Evolutionary conservation across 1,284 basidiomycete genomes (phyloP).

Genomic region (Trichosporon faecale): DNA sequence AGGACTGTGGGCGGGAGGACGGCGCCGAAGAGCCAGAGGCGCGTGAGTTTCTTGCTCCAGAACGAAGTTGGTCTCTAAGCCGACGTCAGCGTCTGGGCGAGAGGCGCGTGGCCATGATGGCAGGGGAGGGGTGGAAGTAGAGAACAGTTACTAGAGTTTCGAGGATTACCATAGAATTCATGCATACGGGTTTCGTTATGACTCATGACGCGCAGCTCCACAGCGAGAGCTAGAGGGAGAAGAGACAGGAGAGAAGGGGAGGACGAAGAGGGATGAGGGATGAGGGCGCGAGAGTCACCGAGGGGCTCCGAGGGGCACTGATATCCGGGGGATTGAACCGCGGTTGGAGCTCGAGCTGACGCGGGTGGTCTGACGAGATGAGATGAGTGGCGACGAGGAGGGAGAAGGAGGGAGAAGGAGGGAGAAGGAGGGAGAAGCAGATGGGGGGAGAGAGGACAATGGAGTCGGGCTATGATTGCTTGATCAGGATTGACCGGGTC

Average conservation of each 20-base stretch:
- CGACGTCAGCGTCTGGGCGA: not conserved
- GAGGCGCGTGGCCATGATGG: not conserved
- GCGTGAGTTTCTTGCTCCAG: conserved; percentile 80
- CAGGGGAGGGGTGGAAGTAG: not conserved
- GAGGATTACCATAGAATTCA: not conserved
- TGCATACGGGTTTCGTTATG: conserved; percentile 1
- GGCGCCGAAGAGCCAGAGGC: conserved; percentile 82
- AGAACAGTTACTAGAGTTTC: not conserved
- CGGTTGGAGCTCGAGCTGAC: too few species aligned
- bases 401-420: too few species aligned
- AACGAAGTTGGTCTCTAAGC: conserved; percentile 41
- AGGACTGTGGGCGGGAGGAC: conserved; percentile 84
- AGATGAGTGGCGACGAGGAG: too few species aligned
- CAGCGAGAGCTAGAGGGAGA: not conserved
- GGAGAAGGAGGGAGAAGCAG: too few species aligned
- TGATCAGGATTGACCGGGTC: too few species aligned
- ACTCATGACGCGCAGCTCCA: not conserved
- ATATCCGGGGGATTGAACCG: too few species aligned
- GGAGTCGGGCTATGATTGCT: too few species aligned
- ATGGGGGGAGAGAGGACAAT: too few species aligned
- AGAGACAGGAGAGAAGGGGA: not conserved
- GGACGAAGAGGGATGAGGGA: too few species aligned
- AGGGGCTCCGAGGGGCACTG: too few species aligned
- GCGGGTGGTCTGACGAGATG: too few species aligned
- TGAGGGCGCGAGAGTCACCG: too few species aligned